Percentiles rank a stretch among this genome's conserved stretches.
phyloP scores from a whole-genome alignment of 2,329 filamentous ascomycete species.

The Arthrobotrys sinensis region DNA sequence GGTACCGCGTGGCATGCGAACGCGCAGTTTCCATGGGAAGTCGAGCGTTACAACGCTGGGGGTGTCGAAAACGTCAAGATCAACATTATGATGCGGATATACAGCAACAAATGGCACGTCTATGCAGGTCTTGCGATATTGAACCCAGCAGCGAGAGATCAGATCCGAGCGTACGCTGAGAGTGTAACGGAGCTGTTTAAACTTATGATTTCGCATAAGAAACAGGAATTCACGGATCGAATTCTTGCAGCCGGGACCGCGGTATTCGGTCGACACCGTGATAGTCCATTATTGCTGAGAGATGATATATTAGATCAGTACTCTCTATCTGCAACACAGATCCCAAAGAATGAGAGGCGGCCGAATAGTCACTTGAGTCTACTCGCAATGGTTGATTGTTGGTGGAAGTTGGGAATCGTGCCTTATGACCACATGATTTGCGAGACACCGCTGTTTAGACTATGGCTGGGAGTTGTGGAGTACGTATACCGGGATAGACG shows the following conservation, averaged over 20 bases:
- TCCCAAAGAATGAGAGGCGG: constrained; percentile 75
- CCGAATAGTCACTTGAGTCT: constrained; percentile 95
- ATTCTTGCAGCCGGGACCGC: constrained; percentile 84
- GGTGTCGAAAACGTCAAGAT: constrained; percentile 99
- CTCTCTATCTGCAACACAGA: constrained; percentile 77
- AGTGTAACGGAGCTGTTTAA: constrained; percentile 96
- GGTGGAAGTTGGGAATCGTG: constrained; percentile 92
- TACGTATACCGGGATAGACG: constrained; percentile 89
- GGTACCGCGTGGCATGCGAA: constrained; percentile 97
- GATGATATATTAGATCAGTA: constrained; percentile 91
- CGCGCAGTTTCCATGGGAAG: constrained; percentile 96
- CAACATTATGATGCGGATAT: constrained; percentile 97
- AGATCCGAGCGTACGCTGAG: constrained; percentile 93
- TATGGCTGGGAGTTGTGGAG: constrained; percentile 97
- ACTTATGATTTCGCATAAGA: constrained; percentile 90
- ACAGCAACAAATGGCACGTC: constrained; percentile 99
- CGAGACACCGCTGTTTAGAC: constrained; percentile 94
- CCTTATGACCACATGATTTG: constrained; percentile 99
- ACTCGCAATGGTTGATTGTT: constrained; percentile 97
- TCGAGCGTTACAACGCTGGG: constrained; percentile 87
- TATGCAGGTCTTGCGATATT: constrained; percentile 97
- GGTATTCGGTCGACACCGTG: constrained; percentile 74
- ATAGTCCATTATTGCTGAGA: constrained; percentile 77
- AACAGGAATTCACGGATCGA: constrained; percentile 79
- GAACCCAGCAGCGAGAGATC: constrained; percentile 90